Conservation (phyloP, 768 basidiomycete species). For the Suillus bovinus region DNA sequence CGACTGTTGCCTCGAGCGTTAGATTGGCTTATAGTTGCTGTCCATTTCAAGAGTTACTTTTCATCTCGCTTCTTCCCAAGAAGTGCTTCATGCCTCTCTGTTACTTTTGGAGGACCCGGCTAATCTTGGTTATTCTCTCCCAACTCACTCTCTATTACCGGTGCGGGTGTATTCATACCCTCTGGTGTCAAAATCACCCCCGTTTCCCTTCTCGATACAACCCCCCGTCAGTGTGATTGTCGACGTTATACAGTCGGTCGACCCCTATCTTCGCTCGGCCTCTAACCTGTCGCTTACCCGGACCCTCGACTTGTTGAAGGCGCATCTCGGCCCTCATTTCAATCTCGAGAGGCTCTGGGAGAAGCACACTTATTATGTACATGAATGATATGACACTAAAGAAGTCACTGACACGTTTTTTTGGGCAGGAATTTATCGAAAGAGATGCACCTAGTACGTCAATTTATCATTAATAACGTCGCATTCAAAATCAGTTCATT, state of each 20-base stretch:
- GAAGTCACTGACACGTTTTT: slow-evolving; percentile 7
- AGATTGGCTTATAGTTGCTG: slow-evolving; percentile 1
- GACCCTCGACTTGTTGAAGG: slow-evolving; percentile 37
- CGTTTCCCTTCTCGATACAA: slow-evolving; percentile 37
- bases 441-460: slow-evolving; percentile 39
- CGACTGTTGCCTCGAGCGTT: not conserved
- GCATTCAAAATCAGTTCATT: not conserved
- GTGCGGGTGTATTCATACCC: slow-evolving; percentile 38
- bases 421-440: slow-evolving; percentile 38
- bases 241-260: slow-evolving; percentile 22
- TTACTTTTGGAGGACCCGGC: slow-evolving; percentile 24
- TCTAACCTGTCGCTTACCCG: slow-evolving; percentile 38
- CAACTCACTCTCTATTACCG: slow-evolving; percentile 28
- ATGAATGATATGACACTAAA: slow-evolving; percentile 2
- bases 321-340: slow-evolving; percentile 42
- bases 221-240: slow-evolving; percentile 30
- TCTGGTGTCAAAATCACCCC: slow-evolving; percentile 33
- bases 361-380: slow-evolving; percentile 45
- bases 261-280: slow-evolving; percentile 39
- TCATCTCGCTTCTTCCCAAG: slow-evolving; percentile 39
- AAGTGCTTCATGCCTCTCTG: slow-evolving; percentile 33
- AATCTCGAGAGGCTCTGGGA: slow-evolving; percentile 49
- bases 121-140: slow-evolving; percentile 22
- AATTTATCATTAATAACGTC: not conserved
- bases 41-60: slow-evolving; percentile 30